Evolutionary conservation across 176 grass and related monocot species (phyloP).

Genomic region (Musa itinerans): DNA sequence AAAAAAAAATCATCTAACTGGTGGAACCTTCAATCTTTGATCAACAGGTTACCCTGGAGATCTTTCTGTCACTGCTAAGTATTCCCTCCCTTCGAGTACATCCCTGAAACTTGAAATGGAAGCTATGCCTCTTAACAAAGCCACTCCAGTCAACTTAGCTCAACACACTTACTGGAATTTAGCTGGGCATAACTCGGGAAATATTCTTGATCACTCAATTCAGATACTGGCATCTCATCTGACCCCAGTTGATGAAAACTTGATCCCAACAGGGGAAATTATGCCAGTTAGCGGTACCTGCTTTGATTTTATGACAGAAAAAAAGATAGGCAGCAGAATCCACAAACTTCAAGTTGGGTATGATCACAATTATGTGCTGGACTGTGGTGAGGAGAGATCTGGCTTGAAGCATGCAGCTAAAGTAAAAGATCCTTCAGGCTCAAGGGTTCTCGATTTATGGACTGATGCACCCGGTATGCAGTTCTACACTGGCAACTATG

Average conservation of each 20-base stretch:
- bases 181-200: constrained; percentile 73
- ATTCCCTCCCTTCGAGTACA: constrained; percentile 51
- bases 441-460: constrained; percentile 50
- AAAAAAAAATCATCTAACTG: neutral
- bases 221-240: constrained; percentile 62
- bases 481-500: constrained; percentile 76
- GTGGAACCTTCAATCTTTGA: neutral
- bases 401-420: constrained; percentile 65
- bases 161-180: constrained; percentile 97
- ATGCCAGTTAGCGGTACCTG: constrained; percentile 42
- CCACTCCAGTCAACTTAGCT: constrained; percentile 62
- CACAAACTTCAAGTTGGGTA: constrained; percentile 39
- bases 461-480: constrained; percentile 72
- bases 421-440: constrained; percentile 41
- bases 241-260: constrained; percentile 58
- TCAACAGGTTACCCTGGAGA: constrained; percentile 68
- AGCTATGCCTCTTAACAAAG: constrained; percentile 48
- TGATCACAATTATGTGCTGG: constrained; percentile 61
- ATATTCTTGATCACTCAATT: constrained; percentile 47
- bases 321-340: constrained; percentile 48
- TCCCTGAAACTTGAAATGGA: constrained; percentile 76
- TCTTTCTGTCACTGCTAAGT: constrained; percentile 42
- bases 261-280: constrained; percentile 68
- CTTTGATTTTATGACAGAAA: constrained; percentile 56
- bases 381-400: constrained; percentile 45